phyloP scores from a whole-genome alignment of 2,329 filamentous ascomycete species.

The Chaetomiaceae sp. region DNA sequence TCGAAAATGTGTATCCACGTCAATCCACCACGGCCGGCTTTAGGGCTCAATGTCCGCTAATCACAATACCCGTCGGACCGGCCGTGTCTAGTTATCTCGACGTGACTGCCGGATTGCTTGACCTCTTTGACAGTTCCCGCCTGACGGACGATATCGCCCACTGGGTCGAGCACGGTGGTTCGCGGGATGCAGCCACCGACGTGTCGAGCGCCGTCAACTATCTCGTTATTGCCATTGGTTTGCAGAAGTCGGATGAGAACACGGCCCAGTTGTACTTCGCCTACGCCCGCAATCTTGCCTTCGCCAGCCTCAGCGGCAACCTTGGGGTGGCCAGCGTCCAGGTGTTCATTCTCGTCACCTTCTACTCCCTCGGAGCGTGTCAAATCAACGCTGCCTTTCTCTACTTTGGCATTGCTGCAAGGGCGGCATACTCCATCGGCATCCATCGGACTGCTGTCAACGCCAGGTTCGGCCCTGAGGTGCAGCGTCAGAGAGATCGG shows the following conservation, averaged over 20 bases:
- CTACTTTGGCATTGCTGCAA: conserved; percentile 47
- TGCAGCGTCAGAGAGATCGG: conserved; percentile 40
- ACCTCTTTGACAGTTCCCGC: conserved; percentile 40
- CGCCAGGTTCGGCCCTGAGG: conserved; percentile 40
- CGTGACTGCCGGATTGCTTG: conserved; percentile 41
- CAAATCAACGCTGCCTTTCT: conserved; percentile 51
- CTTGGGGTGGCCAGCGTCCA: conserved; percentile 45
- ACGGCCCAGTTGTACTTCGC: conserved; percentile 43
- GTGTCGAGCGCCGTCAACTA: conserved; percentile 40
- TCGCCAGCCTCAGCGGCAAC: conserved; percentile 39
- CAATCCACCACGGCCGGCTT: neutral
- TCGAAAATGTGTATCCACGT: conserved; percentile 37
- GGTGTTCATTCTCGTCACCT: conserved; percentile 43
- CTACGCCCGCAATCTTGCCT: conserved; percentile 41
- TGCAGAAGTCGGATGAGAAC: conserved; percentile 36
- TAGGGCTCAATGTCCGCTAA: conserved; percentile 21
- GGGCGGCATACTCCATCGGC: conserved; percentile 48
- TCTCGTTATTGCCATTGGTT: conserved; percentile 46
- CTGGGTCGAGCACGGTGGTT: conserved; percentile 35
- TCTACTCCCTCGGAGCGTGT: conserved; percentile 50
- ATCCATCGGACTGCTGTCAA: conserved; percentile 50
- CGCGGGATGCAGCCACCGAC: conserved; percentile 32
- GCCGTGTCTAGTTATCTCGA: conserved; percentile 34
- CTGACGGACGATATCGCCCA: conserved; percentile 36
- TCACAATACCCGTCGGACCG: conserved; percentile 25